Evolutionary conservation across 2,329 filamentous ascomycete genomes (phyloP), one percentile per base, ranked within the genome.

Genomic region (Colletotrichum tanaceti): DNA sequence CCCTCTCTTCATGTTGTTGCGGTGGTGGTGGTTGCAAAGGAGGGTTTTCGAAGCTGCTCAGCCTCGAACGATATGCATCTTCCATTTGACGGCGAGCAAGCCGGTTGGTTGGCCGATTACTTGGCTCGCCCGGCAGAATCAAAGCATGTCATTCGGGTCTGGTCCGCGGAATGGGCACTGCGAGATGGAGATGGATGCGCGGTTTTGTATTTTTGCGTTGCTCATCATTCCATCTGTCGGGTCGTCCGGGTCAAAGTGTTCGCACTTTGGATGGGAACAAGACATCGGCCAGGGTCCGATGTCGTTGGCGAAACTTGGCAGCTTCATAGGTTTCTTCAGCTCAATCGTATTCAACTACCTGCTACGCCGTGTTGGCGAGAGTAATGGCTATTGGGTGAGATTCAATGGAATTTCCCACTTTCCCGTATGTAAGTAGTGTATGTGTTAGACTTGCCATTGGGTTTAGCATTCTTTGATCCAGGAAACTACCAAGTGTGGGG

Each of bases 21-120:
- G 44, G 44, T 59, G 22, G 57, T 47, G 47, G 16, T 41, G 58
- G 50, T 57, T 46, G 62, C 66, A 57, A 32, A 68, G 7, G 44
- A 69, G 57, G 66, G 66, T 69, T 69, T 66, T 49, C 39, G 24
- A 39, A 57, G 63, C 44, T 69, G 55, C 66, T 69, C 66, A 69
- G 66, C 66, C 66, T 61, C 66, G 52, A 32, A 66, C 24, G 43
- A 52, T 50, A 43, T 44, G 39, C 50, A 52, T 52, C 50, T 50
- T 41, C 54, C 49, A 46, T 50, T 35, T 50, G 57, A 5, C 57
- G 57, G 57, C 20, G 57, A 22, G 32, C 20, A 14, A 50, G 58
- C 58, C 47, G 46, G 46, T 52, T 60, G 58, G 58, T 39, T 28
- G 24, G 35, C 44, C 47, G 47, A 18, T 39, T 54, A 13, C 22